Evolutionary conservation across 2,329 filamentous ascomycete genomes (phyloP).

Genomic region (Curvularia eragrostidis): DNA sequence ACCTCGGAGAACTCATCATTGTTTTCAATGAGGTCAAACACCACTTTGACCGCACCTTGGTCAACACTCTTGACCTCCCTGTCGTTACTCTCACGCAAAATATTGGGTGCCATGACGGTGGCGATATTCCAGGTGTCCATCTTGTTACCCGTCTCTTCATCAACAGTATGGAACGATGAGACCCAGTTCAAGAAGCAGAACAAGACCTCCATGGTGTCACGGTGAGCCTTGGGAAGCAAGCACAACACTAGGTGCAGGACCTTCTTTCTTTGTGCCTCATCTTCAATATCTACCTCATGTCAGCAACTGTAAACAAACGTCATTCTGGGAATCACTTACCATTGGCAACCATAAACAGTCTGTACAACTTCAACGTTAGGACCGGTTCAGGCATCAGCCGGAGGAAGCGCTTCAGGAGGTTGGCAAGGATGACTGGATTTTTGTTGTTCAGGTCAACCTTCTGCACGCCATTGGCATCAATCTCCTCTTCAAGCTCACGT

Average conservation of each 20-base stretch:
- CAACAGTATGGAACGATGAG: conserved; percentile 94
- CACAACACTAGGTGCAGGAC: conserved; percentile 92
- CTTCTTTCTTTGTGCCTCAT: conserved; percentile 80
- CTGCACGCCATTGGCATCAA: conserved; percentile 86
- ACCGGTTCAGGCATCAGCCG: conserved; percentile 93
- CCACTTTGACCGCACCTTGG: conserved; percentile 91
- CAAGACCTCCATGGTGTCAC: conserved; percentile 92
- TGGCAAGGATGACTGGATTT: conserved; percentile 91
- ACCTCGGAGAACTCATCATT: conserved; percentile 99
- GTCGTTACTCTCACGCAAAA: conserved; percentile 73
- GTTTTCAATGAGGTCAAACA: conserved; percentile 87
- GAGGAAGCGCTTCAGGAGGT: conserved; percentile 92
- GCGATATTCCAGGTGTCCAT: conserved; percentile 99
- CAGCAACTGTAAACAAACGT: conserved; percentile 14
- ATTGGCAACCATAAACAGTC: conserved; percentile 86
- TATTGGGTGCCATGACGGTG: conserved; percentile 96
- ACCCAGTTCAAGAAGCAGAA: conserved; percentile 98
- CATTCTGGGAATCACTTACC: conserved; percentile 57
- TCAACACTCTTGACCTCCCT: conserved; percentile 72
- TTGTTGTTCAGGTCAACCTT: conserved; percentile 86
- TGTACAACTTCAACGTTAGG: conserved; percentile 92
- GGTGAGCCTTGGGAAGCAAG: conserved; percentile 86
- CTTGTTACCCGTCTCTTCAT: conserved; percentile 96
- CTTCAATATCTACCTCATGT: conserved; percentile 68
- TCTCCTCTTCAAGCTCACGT: conserved; percentile 81